Conservation (phyloP, 768 basidiomycete species). For the Suillus cothurnatus region DNA sequence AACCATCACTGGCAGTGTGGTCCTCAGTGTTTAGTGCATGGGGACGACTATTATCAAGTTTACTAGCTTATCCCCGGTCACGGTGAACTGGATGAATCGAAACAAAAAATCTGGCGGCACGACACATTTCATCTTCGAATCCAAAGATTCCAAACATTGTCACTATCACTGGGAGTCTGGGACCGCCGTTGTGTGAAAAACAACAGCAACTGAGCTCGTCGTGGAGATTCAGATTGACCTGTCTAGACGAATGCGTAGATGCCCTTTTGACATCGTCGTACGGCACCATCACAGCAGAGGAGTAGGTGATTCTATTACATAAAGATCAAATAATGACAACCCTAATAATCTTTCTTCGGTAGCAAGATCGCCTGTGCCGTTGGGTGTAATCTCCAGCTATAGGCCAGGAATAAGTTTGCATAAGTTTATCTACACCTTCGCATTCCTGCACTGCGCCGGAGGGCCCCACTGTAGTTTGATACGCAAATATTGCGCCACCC, state of each 20-base stretch:
- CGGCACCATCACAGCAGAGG: neutral
- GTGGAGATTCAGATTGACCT: neutral
- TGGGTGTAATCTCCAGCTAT: neutral
- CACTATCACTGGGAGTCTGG: neutral
- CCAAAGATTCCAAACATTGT: too few species aligned
- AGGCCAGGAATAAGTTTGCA: neutral
- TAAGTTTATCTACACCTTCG: neutral
- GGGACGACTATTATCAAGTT: neutral
- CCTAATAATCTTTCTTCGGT: neutral
- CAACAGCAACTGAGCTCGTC: neutral
- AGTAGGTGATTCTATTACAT: neutral
- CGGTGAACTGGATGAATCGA: neutral
- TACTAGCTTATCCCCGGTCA: neutral
- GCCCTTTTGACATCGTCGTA: neutral
- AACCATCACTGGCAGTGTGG: neutral
- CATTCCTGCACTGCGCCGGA: neutral
- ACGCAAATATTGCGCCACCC: constrained; percentile 55
- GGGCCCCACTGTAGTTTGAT: constrained; percentile 42
- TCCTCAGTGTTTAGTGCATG: neutral
- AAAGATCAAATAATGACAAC: neutral
- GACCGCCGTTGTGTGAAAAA: neutral
- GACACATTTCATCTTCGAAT: neutral
- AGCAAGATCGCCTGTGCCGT: neutral
- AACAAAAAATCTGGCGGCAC: neutral
- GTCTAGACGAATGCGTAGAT: neutral